Base-by-base conservation (phyloP, 1,139 yeast species). In the Yamadazyma diddensiae region DNA sequence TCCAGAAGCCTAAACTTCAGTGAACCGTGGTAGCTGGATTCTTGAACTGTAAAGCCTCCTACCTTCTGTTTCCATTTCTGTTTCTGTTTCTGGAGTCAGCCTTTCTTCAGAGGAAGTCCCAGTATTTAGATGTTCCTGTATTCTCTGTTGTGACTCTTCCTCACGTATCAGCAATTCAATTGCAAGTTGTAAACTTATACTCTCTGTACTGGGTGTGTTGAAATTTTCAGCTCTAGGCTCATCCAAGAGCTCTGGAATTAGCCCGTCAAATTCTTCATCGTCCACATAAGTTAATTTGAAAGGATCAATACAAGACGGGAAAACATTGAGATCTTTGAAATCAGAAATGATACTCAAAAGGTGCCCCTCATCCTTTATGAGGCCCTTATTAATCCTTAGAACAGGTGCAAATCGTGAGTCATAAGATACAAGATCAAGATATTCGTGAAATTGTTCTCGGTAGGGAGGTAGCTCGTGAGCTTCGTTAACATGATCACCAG, bases 391-490 rank as follows among this genome's bases (percentile, higher is more conserved):
- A 23, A 66, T 55, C 24, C 73, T 47, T 11, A 67, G 49, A 6
- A 65, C 59, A 0, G 73, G 73, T 2, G 55, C 42, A 37, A 58
- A 65, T 24, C 73, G 42, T 5, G 70, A 64, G 45, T 68, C 73
- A 45, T 60, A 67, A 5, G 72, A 65, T 13, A 68, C 41, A 21
- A 65, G 43, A 38, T 68, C 74, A 11, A 59, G 50, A 33, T 51
- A 50, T 28, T 54, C 53, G 37, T 67, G 70, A 23, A 68, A 57
- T 8, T 48, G 49, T 15, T 59, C 67, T 23, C 58, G 49, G 39
- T 67, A 68, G 1, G 72, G 66, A 3, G 74, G 74, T 2, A 59
- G 49, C 21, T 59, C 60, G 23, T 25, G 26, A 8, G 5, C 24
- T 15, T 18, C 8, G 26, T n/a, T n/a, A n/a, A n/a, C n/a, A n/a